Percentiles rank a stretch among this genome's conserved stretches.
Conservation (phyloP, 495 filamentous ascomycete species). For the Xylaria curta region DNA sequence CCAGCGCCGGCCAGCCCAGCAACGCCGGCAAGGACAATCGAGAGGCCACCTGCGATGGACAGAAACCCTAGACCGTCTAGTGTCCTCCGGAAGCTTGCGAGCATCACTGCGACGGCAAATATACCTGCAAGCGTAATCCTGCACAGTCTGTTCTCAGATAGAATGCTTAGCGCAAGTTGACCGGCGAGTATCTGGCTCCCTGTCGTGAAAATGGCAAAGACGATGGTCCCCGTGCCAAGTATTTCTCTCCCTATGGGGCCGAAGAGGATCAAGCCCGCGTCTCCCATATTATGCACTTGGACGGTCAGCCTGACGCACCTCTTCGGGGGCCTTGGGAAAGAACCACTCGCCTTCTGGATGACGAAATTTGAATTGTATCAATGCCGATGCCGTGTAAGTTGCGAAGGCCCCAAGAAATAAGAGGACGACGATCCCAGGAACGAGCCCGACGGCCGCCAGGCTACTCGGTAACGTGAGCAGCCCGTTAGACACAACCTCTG, state of each 20-base stretch:
- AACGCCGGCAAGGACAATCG: conserved; percentile 60
- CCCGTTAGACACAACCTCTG: conserved; percentile 67
- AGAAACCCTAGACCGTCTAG: conserved; percentile 64
- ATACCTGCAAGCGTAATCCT: conserved; percentile 64
- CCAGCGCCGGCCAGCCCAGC: conserved; percentile 64
- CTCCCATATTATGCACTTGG: conserved; percentile 65
- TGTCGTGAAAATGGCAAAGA: conserved; percentile 74
- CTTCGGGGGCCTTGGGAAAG: neutral
- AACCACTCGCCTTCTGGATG: conserved; percentile 44
- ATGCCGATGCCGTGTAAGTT: conserved; percentile 71
- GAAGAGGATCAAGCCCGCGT: conserved; percentile 65
- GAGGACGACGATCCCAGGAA: conserved; percentile 57
- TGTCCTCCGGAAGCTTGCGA: conserved; percentile 65
- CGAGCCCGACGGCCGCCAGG: conserved; percentile 61
- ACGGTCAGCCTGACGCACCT: conserved; percentile 40
- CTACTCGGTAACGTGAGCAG: conserved; percentile 64
- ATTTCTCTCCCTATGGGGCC: conserved; percentile 65
- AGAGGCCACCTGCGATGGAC: conserved; percentile 62
- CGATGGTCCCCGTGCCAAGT: conserved; percentile 59
- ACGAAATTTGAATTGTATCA: conserved; percentile 69
- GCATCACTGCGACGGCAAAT: conserved; percentile 60
- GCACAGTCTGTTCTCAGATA: conserved; percentile 65
- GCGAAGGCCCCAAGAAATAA: conserved; percentile 60
- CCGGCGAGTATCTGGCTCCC: conserved; percentile 71
- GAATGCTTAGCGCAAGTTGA: conserved; percentile 65